These are phyloP conservation scores for Emmonsiellopsis sp. DNA, from an alignment of 2,329 filamentous ascomycete species.

Conservation along the genomic window DNA sequence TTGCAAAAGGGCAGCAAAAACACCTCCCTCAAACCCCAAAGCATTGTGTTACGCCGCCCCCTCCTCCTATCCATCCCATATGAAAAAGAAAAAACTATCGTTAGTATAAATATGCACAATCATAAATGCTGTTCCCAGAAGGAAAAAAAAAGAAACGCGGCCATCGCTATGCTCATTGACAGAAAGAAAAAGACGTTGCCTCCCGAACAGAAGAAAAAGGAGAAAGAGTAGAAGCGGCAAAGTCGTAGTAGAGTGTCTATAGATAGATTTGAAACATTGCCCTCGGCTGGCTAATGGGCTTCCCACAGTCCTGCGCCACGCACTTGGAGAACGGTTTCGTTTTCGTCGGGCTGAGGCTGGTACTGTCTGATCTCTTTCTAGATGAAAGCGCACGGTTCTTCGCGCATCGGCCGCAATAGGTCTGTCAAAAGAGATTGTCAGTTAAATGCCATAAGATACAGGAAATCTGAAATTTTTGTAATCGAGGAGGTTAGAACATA, in stretches of 20 bases:
- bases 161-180: not conserved
- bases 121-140: too few relatives aligned
- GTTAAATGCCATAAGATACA: conserved; percentile 5
- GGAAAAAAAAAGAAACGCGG: too few relatives aligned
- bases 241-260: conserved; percentile 23
- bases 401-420: conserved; percentile 41
- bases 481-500: conserved; percentile 40
- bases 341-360: conserved; percentile 11
- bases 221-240: conserved; percentile 8
- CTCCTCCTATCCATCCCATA: not conserved
- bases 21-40: too few relatives aligned
- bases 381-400: conserved; percentile 30
- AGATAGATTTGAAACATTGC: conserved; percentile 41
- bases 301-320: conserved; percentile 34
- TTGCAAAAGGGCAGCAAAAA: too few relatives aligned
- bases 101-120: too few relatives aligned
- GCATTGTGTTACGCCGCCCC: too few relatives aligned
- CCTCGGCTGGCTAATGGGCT: conserved; percentile 27
- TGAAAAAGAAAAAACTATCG: not conserved
- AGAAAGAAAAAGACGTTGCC: not conserved
- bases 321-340: conserved; percentile 36
- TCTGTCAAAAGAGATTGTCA: conserved; percentile 21
- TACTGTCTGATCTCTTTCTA: conserved; percentile 23
- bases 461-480: not conserved
- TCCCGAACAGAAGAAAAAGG: conserved; percentile 5